Percentiles rank a stretch among this genome's conserved stretches.
phyloP scores from a whole-genome alignment of 805 yeast genomes.

The Teunomyces cretensis region DNA sequence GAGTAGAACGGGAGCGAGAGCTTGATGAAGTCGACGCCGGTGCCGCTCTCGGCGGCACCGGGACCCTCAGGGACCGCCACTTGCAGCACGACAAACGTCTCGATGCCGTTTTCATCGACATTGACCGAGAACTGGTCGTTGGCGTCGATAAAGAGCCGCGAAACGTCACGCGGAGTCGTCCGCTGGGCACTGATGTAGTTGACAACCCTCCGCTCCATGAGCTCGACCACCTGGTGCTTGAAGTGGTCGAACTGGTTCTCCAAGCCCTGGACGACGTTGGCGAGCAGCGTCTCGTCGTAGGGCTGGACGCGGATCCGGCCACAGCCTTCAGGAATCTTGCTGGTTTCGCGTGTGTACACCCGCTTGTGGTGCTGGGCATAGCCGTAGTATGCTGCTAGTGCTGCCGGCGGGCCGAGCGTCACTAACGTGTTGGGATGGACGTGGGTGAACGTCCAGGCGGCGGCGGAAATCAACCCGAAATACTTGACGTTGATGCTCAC shows the following conservation, averaged over 20 bases:
- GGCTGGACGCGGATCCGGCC: slow-evolving; percentile 17
- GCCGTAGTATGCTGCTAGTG: slow-evolving; percentile 25
- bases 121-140: slow-evolving; percentile 33
- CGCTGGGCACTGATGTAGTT: slow-evolving; percentile 21
- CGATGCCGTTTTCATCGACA: slow-evolving; percentile 20
- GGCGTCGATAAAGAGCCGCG: slow-evolving; percentile 24
- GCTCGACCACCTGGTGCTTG: slow-evolving; percentile 25
- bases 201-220: slow-evolving; percentile 24
- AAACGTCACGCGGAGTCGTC: not conserved
- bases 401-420: slow-evolving; percentile 38
- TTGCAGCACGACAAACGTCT: slow-evolving; percentile 24
- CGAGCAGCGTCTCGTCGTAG: slow-evolving; percentile 34
- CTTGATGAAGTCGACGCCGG: slow-evolving; percentile 29
- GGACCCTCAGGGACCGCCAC: too few species aligned
- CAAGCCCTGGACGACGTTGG: slow-evolving; percentile 32
- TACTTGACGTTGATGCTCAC: slow-evolving; percentile 29
- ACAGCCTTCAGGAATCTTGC: slow-evolving; percentile 5
- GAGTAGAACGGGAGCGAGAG: slow-evolving; percentile 33
- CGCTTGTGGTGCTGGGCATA: slow-evolving; percentile 15
- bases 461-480: slow-evolving; percentile 22
- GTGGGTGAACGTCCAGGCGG: slow-evolving; percentile 30
- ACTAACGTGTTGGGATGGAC: slow-evolving; percentile 36
- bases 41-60: too few species aligned
- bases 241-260: slow-evolving; percentile 40
- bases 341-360: slow-evolving; percentile 15